These are phyloP conservation scores for Alternaria consortialis DNA, from an alignment of 2,329 filamentous ascomycete genomes.

Conservation along the genomic window DNA sequence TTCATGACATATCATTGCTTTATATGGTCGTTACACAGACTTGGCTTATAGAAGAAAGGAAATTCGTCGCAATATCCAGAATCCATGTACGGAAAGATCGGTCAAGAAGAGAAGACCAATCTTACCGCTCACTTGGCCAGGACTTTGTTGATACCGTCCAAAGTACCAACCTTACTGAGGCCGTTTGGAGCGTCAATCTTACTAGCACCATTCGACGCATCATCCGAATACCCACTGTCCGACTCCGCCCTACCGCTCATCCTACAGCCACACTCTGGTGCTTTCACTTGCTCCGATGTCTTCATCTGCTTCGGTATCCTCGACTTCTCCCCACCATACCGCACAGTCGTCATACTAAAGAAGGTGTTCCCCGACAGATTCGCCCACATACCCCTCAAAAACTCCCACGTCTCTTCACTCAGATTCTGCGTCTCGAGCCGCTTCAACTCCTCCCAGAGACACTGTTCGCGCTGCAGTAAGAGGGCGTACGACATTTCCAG, in stretches of 20 bases:
- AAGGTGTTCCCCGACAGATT: background rate
- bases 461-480: background rate
- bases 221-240: background rate
- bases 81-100: background rate
- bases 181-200: background rate
- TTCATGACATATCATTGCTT: background rate
- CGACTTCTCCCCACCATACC: background rate
- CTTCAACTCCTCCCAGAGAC: background rate
- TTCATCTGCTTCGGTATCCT: background rate
- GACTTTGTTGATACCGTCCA: background rate
- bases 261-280: background rate
- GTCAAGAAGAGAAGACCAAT: background rate
- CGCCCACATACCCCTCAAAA: background rate
- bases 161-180: background rate
- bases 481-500: background rate
- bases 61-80: background rate
- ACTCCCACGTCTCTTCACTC: background rate
- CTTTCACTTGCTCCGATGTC: background rate
- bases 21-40: background rate
- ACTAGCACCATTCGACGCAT: background rate
- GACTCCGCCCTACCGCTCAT: background rate
- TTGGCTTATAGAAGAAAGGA: background rate
- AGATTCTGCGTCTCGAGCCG: background rate
- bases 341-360: constrained; percentile 1
- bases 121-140: background rate